Percentiles rank a stretch among this genome's conserved stretches.
phyloP scores from a whole-genome alignment of 805 yeast genomes.

The Millerozyma miso region DNA sequence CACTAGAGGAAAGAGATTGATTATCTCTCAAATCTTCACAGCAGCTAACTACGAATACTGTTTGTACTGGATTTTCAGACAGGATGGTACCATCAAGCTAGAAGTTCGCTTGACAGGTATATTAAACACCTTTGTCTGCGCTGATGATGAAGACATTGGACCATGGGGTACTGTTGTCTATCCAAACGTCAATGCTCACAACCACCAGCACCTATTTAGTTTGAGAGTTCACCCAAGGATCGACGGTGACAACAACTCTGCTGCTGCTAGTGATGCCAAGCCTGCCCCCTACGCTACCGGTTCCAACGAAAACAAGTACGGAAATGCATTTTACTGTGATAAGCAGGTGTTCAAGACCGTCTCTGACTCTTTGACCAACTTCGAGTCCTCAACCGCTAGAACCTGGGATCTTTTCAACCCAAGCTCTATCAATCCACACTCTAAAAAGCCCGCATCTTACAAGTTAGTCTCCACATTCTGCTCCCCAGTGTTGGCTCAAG shows the following conservation, averaged over 20 bases:
- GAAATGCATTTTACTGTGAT: slow-evolving; percentile 69
- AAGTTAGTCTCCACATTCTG: slow-evolving; percentile 73
- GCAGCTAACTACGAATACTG: slow-evolving; percentile 87
- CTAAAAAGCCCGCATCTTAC: slow-evolving; percentile 72
- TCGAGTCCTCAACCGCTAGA: slow-evolving; percentile 59
- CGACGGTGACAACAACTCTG: slow-evolving; percentile 77
- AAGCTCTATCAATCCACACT: slow-evolving; percentile 57
- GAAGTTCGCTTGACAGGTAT: slow-evolving; percentile 81
- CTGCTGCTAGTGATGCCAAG: slow-evolving; percentile 61
- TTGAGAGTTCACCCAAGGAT: slow-evolving; percentile 76
- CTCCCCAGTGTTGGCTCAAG: slow-evolving; percentile 69
- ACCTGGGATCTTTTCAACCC: slow-evolving; percentile 80
- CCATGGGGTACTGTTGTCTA: slow-evolving; percentile 82
- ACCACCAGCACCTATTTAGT: slow-evolving; percentile 81
- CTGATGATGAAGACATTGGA: slow-evolving; percentile 60
- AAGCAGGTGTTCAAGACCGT: slow-evolving; percentile 66
- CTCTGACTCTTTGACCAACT: slow-evolving; percentile 59
- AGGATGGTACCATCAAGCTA: slow-evolving; percentile 78
- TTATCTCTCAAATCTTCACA: slow-evolving; percentile 77
- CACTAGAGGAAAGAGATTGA: slow-evolving; percentile 69
- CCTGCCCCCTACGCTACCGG: slow-evolving; percentile 60
- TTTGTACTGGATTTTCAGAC: slow-evolving; percentile 77
- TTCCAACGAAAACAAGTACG: slow-evolving; percentile 67
- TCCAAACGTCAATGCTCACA: slow-evolving; percentile 79
- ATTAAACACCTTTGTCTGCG: slow-evolving; percentile 65